Evolutionary conservation across 75 land plant species (phyloP).

Genomic region (Gnetum montanum): DNA sequence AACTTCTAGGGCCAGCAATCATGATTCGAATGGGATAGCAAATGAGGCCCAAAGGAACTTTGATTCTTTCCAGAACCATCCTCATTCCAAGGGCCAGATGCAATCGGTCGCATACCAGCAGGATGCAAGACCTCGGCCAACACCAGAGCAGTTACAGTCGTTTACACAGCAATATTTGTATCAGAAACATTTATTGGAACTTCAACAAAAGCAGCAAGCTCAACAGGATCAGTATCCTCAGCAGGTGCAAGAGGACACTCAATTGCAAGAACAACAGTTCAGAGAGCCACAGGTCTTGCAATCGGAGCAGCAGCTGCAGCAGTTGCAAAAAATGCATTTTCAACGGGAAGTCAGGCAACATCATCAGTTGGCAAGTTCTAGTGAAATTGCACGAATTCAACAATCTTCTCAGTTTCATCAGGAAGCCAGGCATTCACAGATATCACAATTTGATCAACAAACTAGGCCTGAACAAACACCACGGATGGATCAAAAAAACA

Average conservation of each 20-base stretch:
- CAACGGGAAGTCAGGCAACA: no score
- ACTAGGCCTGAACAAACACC: background rate
- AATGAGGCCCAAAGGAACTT: slow-evolving; percentile 3
- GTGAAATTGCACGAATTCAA: no score
- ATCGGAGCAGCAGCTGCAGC: background rate
- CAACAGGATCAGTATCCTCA: slow-evolving; percentile 5
- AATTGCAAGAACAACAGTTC: no score
- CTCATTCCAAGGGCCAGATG: slow-evolving; percentile 1
- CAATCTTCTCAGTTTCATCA: no score
- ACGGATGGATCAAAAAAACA: background rate
- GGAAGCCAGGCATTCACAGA: background rate
- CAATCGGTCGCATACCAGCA: slow-evolving; percentile 1
- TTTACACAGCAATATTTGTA: slow-evolving; percentile 1
- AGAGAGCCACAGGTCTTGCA: no score
- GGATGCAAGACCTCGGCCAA: background rate
- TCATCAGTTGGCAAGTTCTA: no score
- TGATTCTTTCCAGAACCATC: slow-evolving; percentile 6
- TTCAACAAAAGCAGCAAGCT: slow-evolving; percentile 1
- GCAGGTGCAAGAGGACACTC: background rate
- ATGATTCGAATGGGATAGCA: background rate
- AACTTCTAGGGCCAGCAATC: background rate
- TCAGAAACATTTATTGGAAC: background rate
- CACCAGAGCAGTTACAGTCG: background rate
- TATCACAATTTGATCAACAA: background rate
- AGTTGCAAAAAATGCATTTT: no score